Evolutionary conservation across 2,329 filamentous ascomycete genomes (phyloP).

Genomic region (Aspergillus novoparasiticus): DNA sequence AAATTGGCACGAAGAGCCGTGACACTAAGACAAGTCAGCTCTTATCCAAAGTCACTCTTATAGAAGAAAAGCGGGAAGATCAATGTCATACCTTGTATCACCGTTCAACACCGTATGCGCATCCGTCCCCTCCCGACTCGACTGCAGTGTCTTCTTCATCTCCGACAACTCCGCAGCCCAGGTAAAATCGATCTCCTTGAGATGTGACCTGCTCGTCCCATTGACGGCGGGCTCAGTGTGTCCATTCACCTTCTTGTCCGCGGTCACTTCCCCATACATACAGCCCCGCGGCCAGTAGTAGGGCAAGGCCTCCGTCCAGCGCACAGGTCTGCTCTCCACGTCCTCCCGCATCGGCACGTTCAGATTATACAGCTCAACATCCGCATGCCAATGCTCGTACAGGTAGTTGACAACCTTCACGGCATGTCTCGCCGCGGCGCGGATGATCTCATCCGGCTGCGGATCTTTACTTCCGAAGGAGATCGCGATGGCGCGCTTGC

Average conservation of each 20-base stretch:
- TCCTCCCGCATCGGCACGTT: slow-evolving; percentile 81
- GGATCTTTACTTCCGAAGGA: slow-evolving; percentile 81
- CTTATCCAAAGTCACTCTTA: background rate
- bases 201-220: slow-evolving; percentile 35
- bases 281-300: slow-evolving; percentile 80
- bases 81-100: slow-evolving; percentile 68
- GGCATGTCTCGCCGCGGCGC: slow-evolving; percentile 69
- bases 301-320: slow-evolving; percentile 79
- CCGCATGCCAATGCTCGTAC: slow-evolving; percentile 67
- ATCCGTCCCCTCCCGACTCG: slow-evolving; percentile 76
- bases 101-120: slow-evolving; percentile 87
- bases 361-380: slow-evolving; percentile 79
- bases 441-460: slow-evolving; percentile 75
- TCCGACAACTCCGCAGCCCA: slow-evolving; percentile 84
- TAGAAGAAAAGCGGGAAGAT: background rate
- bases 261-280: slow-evolving; percentile 73
- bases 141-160: slow-evolving; percentile 79
- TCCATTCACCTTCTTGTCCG: slow-evolving; percentile 34
- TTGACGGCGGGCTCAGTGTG: slow-evolving; percentile 6
- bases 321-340: slow-evolving; percentile 67
- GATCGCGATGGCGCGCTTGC: slow-evolving; percentile 70
- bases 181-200: slow-evolving; percentile 81
- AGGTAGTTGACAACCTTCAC: slow-evolving; percentile 77
- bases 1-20: slow-evolving; percentile 90
- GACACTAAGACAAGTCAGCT: slow-evolving; percentile 57